Evolutionary conservation across 164 flowering plant species (phyloP), one percentile per base, ranked within the genome.

Genomic region (Brasenia schreberi): DNA sequence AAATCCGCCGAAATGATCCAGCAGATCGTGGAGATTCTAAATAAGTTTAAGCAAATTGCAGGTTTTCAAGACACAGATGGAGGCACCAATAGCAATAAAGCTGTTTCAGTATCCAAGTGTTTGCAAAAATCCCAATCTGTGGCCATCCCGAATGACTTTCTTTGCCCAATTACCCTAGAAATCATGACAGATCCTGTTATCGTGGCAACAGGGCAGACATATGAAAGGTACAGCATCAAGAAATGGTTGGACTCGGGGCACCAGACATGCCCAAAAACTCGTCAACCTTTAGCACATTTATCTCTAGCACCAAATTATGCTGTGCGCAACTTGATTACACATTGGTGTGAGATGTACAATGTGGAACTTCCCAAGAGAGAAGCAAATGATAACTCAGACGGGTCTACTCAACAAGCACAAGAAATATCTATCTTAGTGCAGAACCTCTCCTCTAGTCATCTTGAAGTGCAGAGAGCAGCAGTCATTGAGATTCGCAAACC

Each of bases 181-280:
- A 84, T 90, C 44, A 90, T 87, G 97, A 70, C 79, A 0, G 97
- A 90, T 72, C 97, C 94, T 42, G 97, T 87, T 68, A 86, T 87
- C 42, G 68, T 87, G 61, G 83, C 92, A 16, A 81, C 82, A 43
- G 97, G 97, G 64, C 94, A 95, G 81, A 85, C 91, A 23, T 90
- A 87, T 65, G 97, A 88, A 70, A 75, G 86, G 66, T 87, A 81
- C 53, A 87, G 85, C 81, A 88, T 91, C 73, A 83, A 84, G 66
- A 81, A 82, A 70, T 88, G 97, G 97, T 44, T 88, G 58, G 85
- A 87, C 53, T 75, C 88, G 2, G 73, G 78, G 65, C 93, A 87
- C 18, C 73, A 76, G 19, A 90, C 97, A 5, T 93, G 98, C 65
- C 98, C 98, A 18, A 87, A 85, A 74, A 84, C 89, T 0, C 74